phyloP scores from a whole-genome alignment of 768 basidiomycete species.

The Termitomyces sp. region DNA sequence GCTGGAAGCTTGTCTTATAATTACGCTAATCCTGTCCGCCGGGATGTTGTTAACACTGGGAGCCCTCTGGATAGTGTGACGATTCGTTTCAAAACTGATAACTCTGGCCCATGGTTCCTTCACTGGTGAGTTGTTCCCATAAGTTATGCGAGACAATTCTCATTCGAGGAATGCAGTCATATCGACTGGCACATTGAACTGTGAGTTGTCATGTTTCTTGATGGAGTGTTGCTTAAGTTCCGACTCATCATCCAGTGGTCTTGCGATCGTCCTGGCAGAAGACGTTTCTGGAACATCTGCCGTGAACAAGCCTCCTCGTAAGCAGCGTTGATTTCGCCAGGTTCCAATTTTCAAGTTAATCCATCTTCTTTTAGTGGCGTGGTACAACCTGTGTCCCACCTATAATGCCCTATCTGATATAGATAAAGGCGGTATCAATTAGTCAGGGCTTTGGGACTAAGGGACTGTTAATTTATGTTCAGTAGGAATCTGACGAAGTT shows the following conservation, averaged over 20 bases:
- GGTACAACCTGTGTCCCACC: not conserved
- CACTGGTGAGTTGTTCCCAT: not conserved
- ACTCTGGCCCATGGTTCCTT: constrained; percentile 23
- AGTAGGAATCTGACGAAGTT: not conserved
- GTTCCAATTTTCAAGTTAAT: no score
- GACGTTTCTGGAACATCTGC: constrained; percentile 11
- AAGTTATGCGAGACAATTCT: no score
- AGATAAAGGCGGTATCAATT: not conserved
- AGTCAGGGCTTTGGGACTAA: not conserved
- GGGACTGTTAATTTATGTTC: not conserved
- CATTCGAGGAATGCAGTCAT: not conserved
- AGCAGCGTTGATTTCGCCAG: not conserved
- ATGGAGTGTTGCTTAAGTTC: no score
- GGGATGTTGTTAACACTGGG: constrained; percentile 35
- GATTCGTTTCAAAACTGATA: constrained; percentile 61
- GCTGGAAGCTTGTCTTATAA: constrained; percentile 27
- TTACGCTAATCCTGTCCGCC: constrained; percentile 14
- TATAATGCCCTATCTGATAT: not conserved
- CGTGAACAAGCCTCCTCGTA: not conserved
- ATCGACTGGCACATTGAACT: constrained; percentile 9
- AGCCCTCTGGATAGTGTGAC: constrained; percentile 32
- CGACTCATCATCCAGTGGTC: constrained; percentile 8
- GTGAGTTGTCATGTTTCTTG: not conserved
- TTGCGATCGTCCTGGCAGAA: constrained; percentile 32
- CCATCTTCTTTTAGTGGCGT: not conserved